Percentiles rank a stretch among this genome's conserved stretches.
phyloP scores from a whole-genome alignment of 371 early-diverging fungal genomes.

The Batkoa obscura region DNA sequence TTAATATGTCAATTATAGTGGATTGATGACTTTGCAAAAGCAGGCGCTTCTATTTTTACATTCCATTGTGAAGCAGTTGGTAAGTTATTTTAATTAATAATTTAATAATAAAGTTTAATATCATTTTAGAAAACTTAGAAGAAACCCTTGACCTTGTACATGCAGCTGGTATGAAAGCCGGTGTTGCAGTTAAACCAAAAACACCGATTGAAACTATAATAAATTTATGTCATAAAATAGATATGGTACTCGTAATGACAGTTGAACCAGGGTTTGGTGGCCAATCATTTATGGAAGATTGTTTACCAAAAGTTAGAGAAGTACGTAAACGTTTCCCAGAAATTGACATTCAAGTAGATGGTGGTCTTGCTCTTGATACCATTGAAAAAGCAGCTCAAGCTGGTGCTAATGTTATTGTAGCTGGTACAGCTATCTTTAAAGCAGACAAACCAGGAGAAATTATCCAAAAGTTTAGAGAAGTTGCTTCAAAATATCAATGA shows the following conservation, averaged over 20 bases:
- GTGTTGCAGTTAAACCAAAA: conserved; percentile 85
- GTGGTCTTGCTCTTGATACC: conserved; percentile 77
- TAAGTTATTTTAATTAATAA: conserved; percentile 7
- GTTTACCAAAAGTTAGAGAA: conserved; percentile 61
- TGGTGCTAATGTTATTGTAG: conserved; percentile 97
- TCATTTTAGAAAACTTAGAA: conserved; percentile 29
- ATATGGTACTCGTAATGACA: conserved; percentile 95
- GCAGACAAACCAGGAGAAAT: conserved; percentile 49
- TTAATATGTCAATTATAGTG: conserved; percentile 26
- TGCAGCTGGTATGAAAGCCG: conserved; percentile 76
- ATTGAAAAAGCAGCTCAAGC: conserved; percentile 72
- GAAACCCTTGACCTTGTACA: conserved; percentile 62
- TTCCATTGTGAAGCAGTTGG: conserved; percentile 89
- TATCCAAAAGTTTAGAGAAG: conserved; percentile 20
- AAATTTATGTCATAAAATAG: conserved; percentile 44
- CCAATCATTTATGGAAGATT: conserved; percentile 75
- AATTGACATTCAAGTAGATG: conserved; percentile 95
- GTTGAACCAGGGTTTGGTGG: conserved; percentile 98
- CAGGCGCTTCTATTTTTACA: conserved; percentile 78
- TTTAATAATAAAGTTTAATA: not conserved
- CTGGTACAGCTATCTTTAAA: conserved; percentile 90
- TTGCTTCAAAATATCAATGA: too few species aligned
- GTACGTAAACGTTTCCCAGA: conserved; percentile 62
- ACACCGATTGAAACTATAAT: conserved; percentile 64
- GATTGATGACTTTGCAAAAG: conserved; percentile 85